Percentiles rank a stretch among this genome's conserved stretches.
Evolutionary conservation across 1,284 basidiomycete species (phyloP).

Genomic region (Inonotus obliquus): DNA sequence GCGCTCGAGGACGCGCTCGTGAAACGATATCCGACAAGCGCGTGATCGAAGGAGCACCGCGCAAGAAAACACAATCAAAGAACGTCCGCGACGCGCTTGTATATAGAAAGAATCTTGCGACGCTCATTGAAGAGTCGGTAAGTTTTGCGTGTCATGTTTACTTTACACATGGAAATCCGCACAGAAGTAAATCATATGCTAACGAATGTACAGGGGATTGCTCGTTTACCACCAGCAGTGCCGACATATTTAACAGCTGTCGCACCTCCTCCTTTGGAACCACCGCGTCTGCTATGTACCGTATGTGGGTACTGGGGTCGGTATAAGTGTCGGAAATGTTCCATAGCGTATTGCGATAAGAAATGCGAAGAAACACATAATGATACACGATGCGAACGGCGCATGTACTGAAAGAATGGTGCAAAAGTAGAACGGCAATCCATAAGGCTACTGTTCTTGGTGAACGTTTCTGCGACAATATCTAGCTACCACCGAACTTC

Average conservation of each 20-base stretch:
- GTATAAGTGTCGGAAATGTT: constrained; percentile 57
- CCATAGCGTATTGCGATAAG: constrained; percentile 53
- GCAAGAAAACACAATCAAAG: constrained; percentile 77
- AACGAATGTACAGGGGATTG: constrained; percentile 46
- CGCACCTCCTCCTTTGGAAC: constrained; percentile 42
- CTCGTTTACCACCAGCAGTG: constrained; percentile 43
- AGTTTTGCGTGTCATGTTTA: constrained; percentile 25
- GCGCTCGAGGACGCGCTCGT: constrained; percentile 60
- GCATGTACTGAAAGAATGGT: constrained; percentile 35
- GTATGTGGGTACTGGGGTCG: constrained; percentile 67
- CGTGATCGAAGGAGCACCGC: constrained; percentile 37
- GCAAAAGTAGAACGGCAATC: not conserved
- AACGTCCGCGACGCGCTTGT: constrained; percentile 71
- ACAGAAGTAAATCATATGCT: not conserved
- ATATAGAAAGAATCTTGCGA: constrained; percentile 71
- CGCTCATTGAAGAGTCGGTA: constrained; percentile 76
- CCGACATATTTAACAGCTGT: constrained; percentile 57
- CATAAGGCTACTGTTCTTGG: no score
- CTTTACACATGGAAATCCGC: not conserved
- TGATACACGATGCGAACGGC: constrained; percentile 58
- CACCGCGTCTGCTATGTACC: constrained; percentile 54
- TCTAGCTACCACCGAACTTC: constrained; percentile 4
- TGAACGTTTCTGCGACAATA: not conserved
- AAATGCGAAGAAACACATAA: constrained; percentile 52
- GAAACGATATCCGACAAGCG: constrained; percentile 73